These are phyloP conservation scores for Limnomonas spitsbergensis DNA, from an alignment of 139 green algal genomes.

Conservation along the genomic window DNA sequence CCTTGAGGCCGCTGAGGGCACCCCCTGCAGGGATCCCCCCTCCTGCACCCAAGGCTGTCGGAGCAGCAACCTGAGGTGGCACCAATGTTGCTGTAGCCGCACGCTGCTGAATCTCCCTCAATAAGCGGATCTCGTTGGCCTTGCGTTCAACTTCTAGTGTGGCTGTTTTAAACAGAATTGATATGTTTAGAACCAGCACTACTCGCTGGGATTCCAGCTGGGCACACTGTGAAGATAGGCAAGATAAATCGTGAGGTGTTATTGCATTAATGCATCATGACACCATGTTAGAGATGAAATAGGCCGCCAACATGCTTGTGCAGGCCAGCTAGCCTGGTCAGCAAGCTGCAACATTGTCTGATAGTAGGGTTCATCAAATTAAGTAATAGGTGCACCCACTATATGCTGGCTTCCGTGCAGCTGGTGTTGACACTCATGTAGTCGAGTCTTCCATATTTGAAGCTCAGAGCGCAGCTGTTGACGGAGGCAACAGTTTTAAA, in stretches of 20 bases:
- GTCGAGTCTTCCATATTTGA: no score
- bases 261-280: neutral
- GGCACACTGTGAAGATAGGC: constrained; percentile 32
- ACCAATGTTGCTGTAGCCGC: no score
- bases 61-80: no score
- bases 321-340: no score
- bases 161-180: constrained; percentile 68
- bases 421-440: no score
- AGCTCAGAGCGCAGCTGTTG: no score
- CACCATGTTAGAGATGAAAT: neutral
- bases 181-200: constrained; percentile 64
- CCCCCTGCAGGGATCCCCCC: no score
- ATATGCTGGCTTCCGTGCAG: no score
- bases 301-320: neutral
- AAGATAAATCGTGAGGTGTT: neutral
- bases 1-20: no score
- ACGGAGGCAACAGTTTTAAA: no score
- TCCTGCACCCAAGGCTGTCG: no score
- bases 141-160: constrained; percentile 68
- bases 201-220: constrained; percentile 33
- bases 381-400: neutral
- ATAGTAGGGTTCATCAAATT: neutral
- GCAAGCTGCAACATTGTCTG: neutral
- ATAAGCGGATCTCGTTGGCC: constrained; percentile 42
- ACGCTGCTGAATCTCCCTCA: constrained; percentile 3